These are phyloP conservation scores for Pinus tabuliformis DNA, from an alignment of 75 land plant genomes.

Conservation along the genomic window DNA sequence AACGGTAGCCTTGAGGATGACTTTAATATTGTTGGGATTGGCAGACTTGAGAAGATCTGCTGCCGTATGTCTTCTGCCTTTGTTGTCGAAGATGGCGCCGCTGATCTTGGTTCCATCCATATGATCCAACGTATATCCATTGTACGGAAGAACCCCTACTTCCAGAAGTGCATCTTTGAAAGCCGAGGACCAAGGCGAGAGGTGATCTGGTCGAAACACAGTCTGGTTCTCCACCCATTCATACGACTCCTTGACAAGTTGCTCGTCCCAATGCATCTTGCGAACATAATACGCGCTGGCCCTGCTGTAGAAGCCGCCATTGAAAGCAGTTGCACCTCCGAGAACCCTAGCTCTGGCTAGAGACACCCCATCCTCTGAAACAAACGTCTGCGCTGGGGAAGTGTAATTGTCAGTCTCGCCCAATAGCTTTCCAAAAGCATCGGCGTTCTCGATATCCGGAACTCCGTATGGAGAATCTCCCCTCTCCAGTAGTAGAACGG, in stretches of 20 bases:
- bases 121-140: not conserved
- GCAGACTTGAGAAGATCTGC: constrained; percentile 16
- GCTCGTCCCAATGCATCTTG: not conserved
- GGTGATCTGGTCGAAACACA: not conserved
- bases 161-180: not conserved
- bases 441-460: constrained; percentile 40
- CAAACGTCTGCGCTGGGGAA: constrained; percentile 68
- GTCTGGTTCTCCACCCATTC: not conserved
- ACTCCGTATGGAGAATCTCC: constrained; percentile 54
- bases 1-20: constrained; percentile 9
- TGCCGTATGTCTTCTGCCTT: constrained; percentile 11
- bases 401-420: constrained; percentile 19
- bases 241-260: not conserved
- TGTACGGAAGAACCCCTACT: not conserved
- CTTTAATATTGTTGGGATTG: constrained; percentile 9
- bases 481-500: constrained; percentile 71
- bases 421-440: constrained; percentile 46
- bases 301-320: not conserved
- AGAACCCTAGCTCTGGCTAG: not conserved
- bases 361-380: constrained; percentile 56
- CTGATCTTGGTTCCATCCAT: constrained; percentile 12
- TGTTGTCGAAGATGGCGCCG: constrained; percentile 15
- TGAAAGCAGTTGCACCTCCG: not conserved
- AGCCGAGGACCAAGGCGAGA: not conserved
- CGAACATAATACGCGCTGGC: not conserved